Evolutionary conservation across 441 rosid species (phyloP).

Genomic region (Flueggea neowawraea): DNA sequence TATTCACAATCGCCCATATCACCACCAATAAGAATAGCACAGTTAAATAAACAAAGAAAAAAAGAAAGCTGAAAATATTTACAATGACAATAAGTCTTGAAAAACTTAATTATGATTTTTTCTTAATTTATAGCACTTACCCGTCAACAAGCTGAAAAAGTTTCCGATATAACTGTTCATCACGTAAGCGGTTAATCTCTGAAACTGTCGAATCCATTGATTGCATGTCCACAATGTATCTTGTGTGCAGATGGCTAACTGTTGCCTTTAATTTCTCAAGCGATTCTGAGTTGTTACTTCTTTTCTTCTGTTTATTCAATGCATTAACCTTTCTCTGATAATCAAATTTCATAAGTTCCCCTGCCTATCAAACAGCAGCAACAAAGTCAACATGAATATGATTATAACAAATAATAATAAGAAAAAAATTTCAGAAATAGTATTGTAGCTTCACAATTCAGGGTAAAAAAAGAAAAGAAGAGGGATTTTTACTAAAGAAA

Average conservation of each 20-base stretch:
- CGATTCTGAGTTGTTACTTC: constrained; percentile 62
- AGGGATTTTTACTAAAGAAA: too few species aligned
- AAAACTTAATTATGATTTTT: background rate
- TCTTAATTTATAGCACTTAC: constrained; percentile 41
- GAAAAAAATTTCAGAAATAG: background rate
- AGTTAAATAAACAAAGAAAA: background rate
- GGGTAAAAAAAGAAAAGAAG: too few species aligned
- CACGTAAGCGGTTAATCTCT: constrained; percentile 92
- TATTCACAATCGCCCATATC: too few species aligned
- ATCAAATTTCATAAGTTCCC: constrained; percentile 85
- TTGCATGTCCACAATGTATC: constrained; percentile 98
- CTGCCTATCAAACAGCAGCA: constrained; percentile 52
- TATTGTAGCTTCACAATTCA: too few species aligned
- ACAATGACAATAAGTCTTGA: background rate
- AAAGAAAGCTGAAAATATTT: background rate
- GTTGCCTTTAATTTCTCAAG: constrained; percentile 86
- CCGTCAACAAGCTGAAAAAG: constrained; percentile 77
- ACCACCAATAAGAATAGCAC: too few species aligned
- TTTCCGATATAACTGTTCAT: constrained; percentile 75
- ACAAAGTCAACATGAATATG: constrained; percentile 21
- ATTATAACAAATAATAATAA: background rate
- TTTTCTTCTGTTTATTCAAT: constrained; percentile 70
- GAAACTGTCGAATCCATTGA: constrained; percentile 94
- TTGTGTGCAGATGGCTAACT: constrained; percentile 87
- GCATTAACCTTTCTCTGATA: constrained; percentile 78